Conservation (phyloP, 1,284 basidiomycete species). For the Earliella scabrosa region DNA sequence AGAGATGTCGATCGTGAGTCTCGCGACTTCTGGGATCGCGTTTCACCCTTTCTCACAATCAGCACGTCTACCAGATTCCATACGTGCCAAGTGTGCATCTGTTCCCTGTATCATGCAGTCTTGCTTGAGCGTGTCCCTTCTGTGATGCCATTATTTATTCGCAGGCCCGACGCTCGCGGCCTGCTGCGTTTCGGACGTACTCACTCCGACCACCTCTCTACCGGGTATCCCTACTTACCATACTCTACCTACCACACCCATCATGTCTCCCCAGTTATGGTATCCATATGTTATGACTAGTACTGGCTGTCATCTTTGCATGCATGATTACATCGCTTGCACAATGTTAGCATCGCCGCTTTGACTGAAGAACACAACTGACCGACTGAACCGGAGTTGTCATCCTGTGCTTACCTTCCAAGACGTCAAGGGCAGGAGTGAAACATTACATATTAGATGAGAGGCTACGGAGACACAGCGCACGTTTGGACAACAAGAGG, state of each 20-base stretch:
- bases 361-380: too few species aligned
- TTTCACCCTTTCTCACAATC: not conserved
- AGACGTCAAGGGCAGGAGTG: too few species aligned
- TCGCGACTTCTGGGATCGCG: not conserved
- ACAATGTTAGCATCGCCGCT: not conserved
- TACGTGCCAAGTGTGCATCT: not conserved
- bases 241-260: slow-evolving; percentile 6
- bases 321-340: not conserved
- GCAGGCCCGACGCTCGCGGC: too few species aligned
- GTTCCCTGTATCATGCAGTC: not conserved
- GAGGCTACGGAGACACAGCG: not conserved
- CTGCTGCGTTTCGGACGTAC: not conserved
- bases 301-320: slow-evolving; percentile 11
- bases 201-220: not conserved
- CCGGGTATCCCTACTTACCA: not conserved
- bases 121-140: slow-evolving; percentile 1
- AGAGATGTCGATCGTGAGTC: slow-evolving; percentile 3
- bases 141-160: slow-evolving; percentile 10
- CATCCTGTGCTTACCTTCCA: too few species aligned
- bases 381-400: too few species aligned
- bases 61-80: not conserved
- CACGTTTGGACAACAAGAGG: not conserved
- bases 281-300: slow-evolving; percentile 22
- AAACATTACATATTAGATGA: not conserved
- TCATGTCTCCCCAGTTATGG: slow-evolving; percentile 13